phyloP scores from a whole-genome alignment of 139 green algal species.

The Dunaliella sp. region DNA sequence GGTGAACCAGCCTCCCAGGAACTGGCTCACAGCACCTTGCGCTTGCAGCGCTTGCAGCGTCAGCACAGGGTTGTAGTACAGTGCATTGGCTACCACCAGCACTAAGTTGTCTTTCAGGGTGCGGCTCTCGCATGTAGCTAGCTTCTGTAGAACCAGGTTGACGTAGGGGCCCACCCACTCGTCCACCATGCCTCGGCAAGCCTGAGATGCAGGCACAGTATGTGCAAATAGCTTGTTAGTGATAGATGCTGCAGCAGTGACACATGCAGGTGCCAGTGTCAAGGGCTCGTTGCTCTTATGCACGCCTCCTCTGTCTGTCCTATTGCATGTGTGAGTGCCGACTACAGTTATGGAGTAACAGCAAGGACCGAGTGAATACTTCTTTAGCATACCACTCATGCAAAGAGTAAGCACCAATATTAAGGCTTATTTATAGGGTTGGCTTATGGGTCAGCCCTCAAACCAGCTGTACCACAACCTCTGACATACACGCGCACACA shows the following conservation, averaged over 20 bases:
- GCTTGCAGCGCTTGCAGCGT: conserved; percentile 51
- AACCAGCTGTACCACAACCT: no score
- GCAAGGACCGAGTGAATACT: no score
- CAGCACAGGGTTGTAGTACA: conserved; percentile 90
- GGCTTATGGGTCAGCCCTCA: no score
- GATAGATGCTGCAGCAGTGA: no score
- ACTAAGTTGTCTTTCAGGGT: conserved; percentile 67
- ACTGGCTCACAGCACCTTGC: conserved; percentile 27
- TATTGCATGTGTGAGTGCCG: no score
- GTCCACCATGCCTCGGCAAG: conserved; percentile 78
- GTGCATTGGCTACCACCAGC: conserved; percentile 72
- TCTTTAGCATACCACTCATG: no score
- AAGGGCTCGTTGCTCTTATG: neutral
- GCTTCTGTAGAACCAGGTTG: conserved; percentile 47
- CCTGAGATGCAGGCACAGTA: conserved; percentile 14
- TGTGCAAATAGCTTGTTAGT: neutral
- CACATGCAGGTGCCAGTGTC: no score
- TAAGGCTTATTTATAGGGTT: no score
- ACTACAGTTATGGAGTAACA: no score
- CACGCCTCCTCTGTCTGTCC: no score
- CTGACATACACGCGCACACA: no score
- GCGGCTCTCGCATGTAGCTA: conserved; percentile 28
- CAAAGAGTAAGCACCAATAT: no score
- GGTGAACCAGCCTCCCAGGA: conserved; percentile 64
- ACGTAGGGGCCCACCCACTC: conserved; percentile 73